phyloP scores from a whole-genome alignment of 164 flowering plant species.

The Piper longum region DNA sequence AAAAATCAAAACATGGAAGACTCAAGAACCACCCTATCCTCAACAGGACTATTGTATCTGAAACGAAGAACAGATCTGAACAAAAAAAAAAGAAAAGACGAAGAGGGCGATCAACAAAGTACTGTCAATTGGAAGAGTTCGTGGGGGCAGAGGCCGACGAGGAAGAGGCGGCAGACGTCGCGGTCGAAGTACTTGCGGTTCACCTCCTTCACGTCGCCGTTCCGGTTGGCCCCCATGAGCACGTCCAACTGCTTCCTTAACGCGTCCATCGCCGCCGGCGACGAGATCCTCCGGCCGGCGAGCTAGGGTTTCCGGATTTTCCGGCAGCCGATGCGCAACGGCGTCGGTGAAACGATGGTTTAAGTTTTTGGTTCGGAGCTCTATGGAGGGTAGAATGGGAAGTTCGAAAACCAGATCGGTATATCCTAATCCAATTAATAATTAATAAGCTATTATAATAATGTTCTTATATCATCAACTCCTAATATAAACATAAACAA shows the following conservation, averaged over 20 bases:
- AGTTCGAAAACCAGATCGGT: no score
- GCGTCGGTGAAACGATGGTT: background rate
- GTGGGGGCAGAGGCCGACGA: constrained; percentile 97
- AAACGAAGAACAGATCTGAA: no score
- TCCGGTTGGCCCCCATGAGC: constrained; percentile 92
- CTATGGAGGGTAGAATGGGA: no score
- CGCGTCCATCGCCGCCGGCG: constrained; percentile 53
- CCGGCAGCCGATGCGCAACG: background rate
- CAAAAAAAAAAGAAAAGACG: background rate
- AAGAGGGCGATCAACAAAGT: background rate
- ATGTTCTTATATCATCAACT: no score
- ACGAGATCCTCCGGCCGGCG: background rate
- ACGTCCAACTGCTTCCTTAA: constrained; percentile 89
- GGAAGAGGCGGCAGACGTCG: constrained; percentile 88
- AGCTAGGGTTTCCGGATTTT: background rate
- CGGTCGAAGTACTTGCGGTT: constrained; percentile 93
- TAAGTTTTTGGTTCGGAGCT: no score
- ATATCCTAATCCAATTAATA: no score
- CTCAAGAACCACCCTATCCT: no score
- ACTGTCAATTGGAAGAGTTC: constrained; percentile 95
- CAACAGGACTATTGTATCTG: no score
- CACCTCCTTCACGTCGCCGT: constrained; percentile 84
- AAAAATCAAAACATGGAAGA: no score
- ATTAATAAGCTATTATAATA: no score
- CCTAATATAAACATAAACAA: no score